A percentile compares a stretch with the other conserved stretches of the same genome.
phyloP scores from a whole-genome alignment of 805 yeast species.

The Candida peoriensis region DNA sequence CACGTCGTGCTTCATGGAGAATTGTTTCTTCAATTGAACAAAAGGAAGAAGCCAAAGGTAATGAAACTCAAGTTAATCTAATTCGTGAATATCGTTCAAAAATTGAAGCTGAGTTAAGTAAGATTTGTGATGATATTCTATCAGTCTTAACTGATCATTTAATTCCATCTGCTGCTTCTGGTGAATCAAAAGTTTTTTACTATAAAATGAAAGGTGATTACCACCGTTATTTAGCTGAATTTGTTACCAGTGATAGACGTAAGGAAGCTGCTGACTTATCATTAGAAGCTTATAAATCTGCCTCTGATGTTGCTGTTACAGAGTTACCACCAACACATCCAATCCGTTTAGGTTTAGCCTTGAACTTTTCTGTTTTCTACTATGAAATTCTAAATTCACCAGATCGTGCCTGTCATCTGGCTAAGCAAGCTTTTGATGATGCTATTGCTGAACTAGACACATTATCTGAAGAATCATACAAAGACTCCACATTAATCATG shows the following conservation, averaged over 20 bases:
- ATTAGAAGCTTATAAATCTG: constrained; percentile 90
- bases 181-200: constrained; percentile 97
- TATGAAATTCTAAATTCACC: constrained; percentile 98
- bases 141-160: constrained; percentile 83
- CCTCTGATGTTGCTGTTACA: constrained; percentile 94
- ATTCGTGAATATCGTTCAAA: constrained; percentile 93
- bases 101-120: constrained; percentile 87
- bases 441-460: constrained; percentile 99
- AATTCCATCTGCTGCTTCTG: constrained; percentile 91
- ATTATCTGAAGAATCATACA: constrained; percentile 95
- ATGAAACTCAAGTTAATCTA: constrained; percentile 81
- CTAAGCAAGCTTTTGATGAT: constrained; percentile 98
- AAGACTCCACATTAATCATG: constrained; percentile 98
- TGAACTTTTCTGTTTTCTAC: constrained; percentile 96
- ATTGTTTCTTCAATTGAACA: constrained; percentile 97
- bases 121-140: constrained; percentile 91
- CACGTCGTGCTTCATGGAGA: constrained; percentile 99
- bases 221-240: constrained; percentile 98
- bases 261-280: constrained; percentile 90
- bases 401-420: constrained; percentile 97
- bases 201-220: constrained; percentile 99
- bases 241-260: constrained; percentile 86
- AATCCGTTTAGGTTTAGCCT: constrained; percentile 94
- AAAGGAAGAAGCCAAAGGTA: constrained; percentile 95
- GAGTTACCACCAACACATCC: constrained; percentile 99